Percentiles rank a stretch among this genome's conserved stretches.
Conservation (phyloP, 139 green algal species). For the Auxenochlorella pyrenoidosa region DNA sequence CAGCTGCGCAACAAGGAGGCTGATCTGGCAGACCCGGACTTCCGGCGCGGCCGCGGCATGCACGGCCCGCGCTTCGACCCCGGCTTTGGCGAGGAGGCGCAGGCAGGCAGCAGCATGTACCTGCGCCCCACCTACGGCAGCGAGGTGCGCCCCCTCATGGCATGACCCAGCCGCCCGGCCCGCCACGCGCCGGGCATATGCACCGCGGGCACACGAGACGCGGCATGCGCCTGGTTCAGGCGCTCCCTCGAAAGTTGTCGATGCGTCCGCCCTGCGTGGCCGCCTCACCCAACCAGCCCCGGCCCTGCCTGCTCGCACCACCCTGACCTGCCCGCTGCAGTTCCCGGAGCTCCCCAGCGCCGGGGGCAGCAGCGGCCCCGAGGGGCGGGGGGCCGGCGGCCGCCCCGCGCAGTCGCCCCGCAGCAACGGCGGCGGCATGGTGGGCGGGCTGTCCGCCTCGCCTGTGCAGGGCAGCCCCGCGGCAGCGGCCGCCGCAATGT, state of each 20-base stretch:
- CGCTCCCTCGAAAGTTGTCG: too few species aligned
- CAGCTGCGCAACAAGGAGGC: constrained; percentile 54
- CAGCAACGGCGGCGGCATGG: constrained; percentile 17
- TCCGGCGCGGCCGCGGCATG: constrained; percentile 33
- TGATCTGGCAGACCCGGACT: constrained; percentile 61
- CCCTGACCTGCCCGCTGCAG: constrained; percentile 16
- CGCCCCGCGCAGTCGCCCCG: constrained; percentile 9
- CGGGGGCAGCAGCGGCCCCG: constrained; percentile 14
- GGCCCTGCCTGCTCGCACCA: too few species aligned
- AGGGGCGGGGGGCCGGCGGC: neutral
- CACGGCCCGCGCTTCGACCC: constrained; percentile 44
- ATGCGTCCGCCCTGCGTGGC: too few species aligned
- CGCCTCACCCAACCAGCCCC: neutral
- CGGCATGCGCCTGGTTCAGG: too few species aligned
- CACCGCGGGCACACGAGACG: too few species aligned
- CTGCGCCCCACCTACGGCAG: constrained; percentile 40
- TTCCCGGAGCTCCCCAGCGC: constrained; percentile 47
- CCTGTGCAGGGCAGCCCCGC: constrained; percentile 8
- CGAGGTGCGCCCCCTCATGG: constrained; percentile 39
- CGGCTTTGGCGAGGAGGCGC: constrained; percentile 41
- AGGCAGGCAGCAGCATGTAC: constrained; percentile 33
- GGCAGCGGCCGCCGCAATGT: constrained; percentile 14
- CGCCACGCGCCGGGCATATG: too few species aligned
- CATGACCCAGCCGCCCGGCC: too few species aligned
- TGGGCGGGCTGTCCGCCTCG: constrained; percentile 2